A percentile compares a stretch with the other conserved stretches of the same genome.
These are phyloP conservation scores for Rauvolfia tetraphylla DNA, from an alignment of 257 asterid genomes.

Conservation along the genomic window DNA sequence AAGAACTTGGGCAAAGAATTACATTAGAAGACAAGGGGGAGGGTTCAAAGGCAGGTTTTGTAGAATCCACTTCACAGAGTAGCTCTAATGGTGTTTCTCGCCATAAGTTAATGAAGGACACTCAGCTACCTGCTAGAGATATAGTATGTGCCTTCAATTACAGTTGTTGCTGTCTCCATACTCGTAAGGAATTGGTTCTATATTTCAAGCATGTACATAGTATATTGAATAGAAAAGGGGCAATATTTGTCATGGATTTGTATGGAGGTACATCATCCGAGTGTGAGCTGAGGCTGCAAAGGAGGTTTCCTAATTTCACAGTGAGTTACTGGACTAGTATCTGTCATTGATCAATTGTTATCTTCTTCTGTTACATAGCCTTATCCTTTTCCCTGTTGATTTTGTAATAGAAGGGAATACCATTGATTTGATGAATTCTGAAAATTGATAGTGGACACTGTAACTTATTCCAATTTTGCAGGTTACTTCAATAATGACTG, in stretches of 20 bases:
- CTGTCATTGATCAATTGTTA: not conserved
- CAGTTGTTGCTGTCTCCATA: conserved; percentile 96
- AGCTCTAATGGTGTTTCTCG: conserved; percentile 16
- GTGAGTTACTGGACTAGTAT: conserved; percentile 28
- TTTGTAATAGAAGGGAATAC: not conserved
- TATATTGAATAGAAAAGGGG: conserved; percentile 66
- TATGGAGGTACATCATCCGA: conserved; percentile 97
- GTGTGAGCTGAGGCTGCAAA: conserved; percentile 76
- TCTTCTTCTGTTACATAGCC: not conserved
- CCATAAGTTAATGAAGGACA: conserved; percentile 45
- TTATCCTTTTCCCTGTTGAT: not conserved
- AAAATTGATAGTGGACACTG: not conserved
- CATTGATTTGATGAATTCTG: not conserved
- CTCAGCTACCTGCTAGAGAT: conserved; percentile 67
- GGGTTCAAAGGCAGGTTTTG: conserved; percentile 16
- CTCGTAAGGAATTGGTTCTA: conserved; percentile 66
- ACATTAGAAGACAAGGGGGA: conserved; percentile 37
- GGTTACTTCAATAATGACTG: too few relatives aligned
- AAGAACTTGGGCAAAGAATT: conserved; percentile 30
- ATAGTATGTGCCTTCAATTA: conserved; percentile 96
- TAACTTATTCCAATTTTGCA: too few relatives aligned
- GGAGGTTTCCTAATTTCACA: conserved; percentile 84
- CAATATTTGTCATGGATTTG: conserved; percentile 87
- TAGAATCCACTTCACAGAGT: conserved; percentile 21
- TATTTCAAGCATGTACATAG: conserved; percentile 70